These are phyloP conservation scores for Tetracladium setigerum DNA, from an alignment of 495 filamentous ascomycete genomes.

Conservation along the genomic window DNA sequence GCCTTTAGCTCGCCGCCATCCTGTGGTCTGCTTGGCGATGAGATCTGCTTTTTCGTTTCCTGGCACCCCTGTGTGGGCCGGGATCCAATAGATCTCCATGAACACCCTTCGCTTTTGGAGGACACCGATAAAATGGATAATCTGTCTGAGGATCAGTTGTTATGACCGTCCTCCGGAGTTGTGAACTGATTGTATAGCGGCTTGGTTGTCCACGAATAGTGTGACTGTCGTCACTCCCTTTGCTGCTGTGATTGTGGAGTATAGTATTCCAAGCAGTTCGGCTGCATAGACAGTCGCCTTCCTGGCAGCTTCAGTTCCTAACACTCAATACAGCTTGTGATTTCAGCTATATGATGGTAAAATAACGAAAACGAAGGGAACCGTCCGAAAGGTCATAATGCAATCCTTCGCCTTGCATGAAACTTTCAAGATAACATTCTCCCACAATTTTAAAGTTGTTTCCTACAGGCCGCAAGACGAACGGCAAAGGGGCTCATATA, in stretches of 20 bases:
- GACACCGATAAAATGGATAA: slow-evolving; percentile 3
- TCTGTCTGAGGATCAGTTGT: slow-evolving; percentile 8
- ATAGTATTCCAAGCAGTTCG: too few relatives aligned
- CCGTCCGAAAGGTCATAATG: too few relatives aligned
- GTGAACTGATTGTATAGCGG: slow-evolving; percentile 3
- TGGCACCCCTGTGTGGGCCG: slow-evolving; percentile 8
- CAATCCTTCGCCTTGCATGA: too few relatives aligned
- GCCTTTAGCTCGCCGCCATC: slow-evolving; percentile 7
- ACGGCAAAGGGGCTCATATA: too few relatives aligned
- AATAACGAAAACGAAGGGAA: too few relatives aligned
- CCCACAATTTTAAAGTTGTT: too few relatives aligned
- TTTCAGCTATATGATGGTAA: too few relatives aligned
- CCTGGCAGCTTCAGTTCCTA: too few relatives aligned
- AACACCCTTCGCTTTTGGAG: background rate
- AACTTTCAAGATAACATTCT: too few relatives aligned
- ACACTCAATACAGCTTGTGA: too few relatives aligned
- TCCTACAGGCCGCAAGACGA: too few relatives aligned
- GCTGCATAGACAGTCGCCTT: too few relatives aligned
- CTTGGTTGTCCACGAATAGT: slow-evolving; percentile 5
- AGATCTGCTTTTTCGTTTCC: slow-evolving; percentile 17
- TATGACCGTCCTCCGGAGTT: slow-evolving; percentile 3
- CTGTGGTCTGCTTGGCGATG: slow-evolving; percentile 10
- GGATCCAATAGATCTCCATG: slow-evolving; percentile 5
- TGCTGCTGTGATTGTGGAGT: background rate
- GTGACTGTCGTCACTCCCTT: background rate